phyloP scores from a whole-genome alignment of 2,329 filamentous ascomycete genomes.

The Fusarium piperis region DNA sequence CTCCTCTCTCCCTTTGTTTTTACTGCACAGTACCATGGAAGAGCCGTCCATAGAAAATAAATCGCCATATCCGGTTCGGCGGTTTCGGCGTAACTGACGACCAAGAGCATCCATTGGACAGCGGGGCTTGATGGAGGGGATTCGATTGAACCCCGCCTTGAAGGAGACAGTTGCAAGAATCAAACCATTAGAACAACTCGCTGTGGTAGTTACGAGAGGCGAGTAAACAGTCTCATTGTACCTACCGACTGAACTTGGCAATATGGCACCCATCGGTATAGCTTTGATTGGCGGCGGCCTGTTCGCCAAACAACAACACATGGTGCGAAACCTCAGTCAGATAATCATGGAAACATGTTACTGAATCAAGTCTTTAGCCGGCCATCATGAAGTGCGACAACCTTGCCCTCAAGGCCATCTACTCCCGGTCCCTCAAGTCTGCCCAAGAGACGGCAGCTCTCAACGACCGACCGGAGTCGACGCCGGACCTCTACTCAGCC shows the following conservation, averaged over 20 bases:
- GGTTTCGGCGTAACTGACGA: not conserved
- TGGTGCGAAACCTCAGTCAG: conserved; percentile 50
- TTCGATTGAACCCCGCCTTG: conserved; percentile 5
- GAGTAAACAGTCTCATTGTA: conserved; percentile 4
- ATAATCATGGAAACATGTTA: not conserved
- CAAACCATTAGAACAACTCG: not conserved
- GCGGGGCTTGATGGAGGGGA: not conserved
- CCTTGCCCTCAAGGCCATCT: conserved; percentile 70
- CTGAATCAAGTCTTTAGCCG: conserved; percentile 52
- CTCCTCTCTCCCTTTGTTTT: not conserved
- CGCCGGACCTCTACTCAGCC: conserved; percentile 66
- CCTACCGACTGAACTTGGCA: not conserved
- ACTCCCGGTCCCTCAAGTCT: conserved; percentile 69
- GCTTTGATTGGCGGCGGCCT: conserved; percentile 72
- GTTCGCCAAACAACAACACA: conserved; percentile 67
- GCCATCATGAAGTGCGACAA: conserved; percentile 63
- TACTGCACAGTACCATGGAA: not conserved
- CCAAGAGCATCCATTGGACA: not conserved
- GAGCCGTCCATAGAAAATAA: not conserved
- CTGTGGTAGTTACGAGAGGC: not conserved
- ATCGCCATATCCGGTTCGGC: not conserved
- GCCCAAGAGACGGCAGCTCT: conserved; percentile 58
- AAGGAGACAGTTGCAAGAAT: not conserved
- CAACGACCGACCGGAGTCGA: conserved; percentile 42
- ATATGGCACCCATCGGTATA: conserved; percentile 57